Evolutionary conservation across 306 rosid species (phyloP), one percentile per base, ranked within the genome.

Genomic region (Leucaena leucocephala): DNA sequence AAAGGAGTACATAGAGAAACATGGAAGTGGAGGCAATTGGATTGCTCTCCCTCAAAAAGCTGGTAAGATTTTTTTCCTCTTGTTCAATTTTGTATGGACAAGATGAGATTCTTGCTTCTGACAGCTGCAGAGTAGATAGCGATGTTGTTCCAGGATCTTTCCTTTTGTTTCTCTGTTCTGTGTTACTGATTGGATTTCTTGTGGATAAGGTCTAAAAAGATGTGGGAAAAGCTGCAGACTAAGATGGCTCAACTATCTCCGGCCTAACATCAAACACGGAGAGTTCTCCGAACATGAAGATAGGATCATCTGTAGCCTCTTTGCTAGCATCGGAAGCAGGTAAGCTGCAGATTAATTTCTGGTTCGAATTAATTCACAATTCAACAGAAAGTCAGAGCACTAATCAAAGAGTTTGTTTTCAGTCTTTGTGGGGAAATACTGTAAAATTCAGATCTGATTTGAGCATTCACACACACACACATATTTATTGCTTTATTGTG

Each of bases 191-290:
- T 75, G 62, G 19, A n/a, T 82, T 82, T 80, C 14, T 68, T 78
- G 39, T 1, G 11, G 8, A 3, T 55, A 85, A 94, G 98, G 95
- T 81, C 91, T 94, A 27, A 91, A 64, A 88, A 92, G 98, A 78
- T 94, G 98, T 81, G 98, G 98, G 48, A 94, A 94, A 82, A 94
- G 98, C 64, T 94, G 98, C 82, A 89, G 98, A 80, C 77, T 94
- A 7, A 89, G 98, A 80, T 94, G 98, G 98, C 92, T 94, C 14
- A 94, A 94, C 85, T 94, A 94, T 91, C 93, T 94, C 7, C 87
- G 98, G 39, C 98, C 98, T 72, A 86, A 94, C 82, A 92, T 94
- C 77, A 92, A 91, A 65, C 98, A 94, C 61, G 98, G 98, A 0
- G 92, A 92, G 46, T 94, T 94, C 82, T 88, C 98, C 84, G 95